Conservation (phyloP, 1,284 basidiomycete species). For the Ceratobasidium sp. region DNA sequence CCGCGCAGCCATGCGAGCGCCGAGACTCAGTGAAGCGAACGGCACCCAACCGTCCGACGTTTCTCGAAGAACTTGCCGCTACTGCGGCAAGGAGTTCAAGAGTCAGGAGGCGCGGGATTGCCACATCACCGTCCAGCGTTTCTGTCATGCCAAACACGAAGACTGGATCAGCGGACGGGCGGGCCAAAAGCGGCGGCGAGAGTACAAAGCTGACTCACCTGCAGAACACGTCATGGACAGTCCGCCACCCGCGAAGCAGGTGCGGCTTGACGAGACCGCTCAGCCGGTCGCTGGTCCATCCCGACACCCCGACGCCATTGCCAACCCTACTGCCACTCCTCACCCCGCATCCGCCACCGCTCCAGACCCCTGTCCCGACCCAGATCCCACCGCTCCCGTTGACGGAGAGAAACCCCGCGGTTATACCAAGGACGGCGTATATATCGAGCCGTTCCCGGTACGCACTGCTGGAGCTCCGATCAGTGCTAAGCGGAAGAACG, state of each 20-base stretch:
- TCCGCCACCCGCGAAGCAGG: background rate
- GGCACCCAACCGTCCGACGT: background rate
- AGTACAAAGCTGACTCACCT: background rate
- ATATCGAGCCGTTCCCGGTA: slow-evolving; percentile 20
- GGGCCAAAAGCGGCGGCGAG: background rate
- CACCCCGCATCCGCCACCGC: background rate
- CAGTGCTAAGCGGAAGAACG: background rate
- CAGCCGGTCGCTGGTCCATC: slow-evolving; percentile 14
- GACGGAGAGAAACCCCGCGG: background rate
- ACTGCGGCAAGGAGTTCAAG: background rate
- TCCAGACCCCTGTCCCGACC: background rate
- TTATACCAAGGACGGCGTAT: slow-evolving; percentile 6
- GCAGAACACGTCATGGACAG: background rate
- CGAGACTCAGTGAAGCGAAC: background rate
- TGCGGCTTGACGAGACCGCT: background rate
- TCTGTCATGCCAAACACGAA: background rate
- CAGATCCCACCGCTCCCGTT: no score
- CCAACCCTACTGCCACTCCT: background rate
- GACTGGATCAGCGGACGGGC: background rate
- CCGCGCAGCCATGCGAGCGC: background rate
- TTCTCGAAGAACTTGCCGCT: background rate
- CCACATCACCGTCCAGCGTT: background rate
- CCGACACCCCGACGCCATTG: background rate
- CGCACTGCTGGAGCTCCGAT: slow-evolving; percentile 28
- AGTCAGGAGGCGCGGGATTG: background rate